Evolutionary conservation across 78 protist species (phyloP), one percentile per base, ranked within the genome.

Genomic region (Goniomonas avonlea): DNA sequence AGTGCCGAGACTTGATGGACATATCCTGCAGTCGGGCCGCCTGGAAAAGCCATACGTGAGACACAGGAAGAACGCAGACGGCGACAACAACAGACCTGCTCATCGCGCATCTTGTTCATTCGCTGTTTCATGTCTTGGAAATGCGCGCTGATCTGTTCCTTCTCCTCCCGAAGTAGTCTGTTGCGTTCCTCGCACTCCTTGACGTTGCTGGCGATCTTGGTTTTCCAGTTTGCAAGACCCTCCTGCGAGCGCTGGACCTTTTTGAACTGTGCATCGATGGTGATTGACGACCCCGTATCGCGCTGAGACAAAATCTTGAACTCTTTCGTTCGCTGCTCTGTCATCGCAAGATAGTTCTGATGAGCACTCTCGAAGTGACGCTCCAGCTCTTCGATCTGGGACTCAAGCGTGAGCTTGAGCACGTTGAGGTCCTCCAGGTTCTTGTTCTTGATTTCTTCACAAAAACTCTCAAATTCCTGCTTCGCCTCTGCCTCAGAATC

Each of bases 71-170:
- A n/a, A n/a, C n/a, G n/a, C n/a, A n/a, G n/a, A n/a, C n/a, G n/a
- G n/a, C n/a, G n/a, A n/a, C n/a, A n/a, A n/a, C 82, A 66, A 40
- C 8, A 18, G 32, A 18, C 39, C 70, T 86, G 83, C 15, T 18
- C 53, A 13, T 71, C 77, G 7, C 88, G 81, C 81, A 80, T 82
- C 61, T 15, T 4, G 38, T 27, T 25, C 93, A 86, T 86, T 7
- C 69, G 68, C 48, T 1, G 45, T 85, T 89, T 89, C 43, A 89
- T 86, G 47, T 83, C 85, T 53, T 79, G 82, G 58, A 77, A 78
- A 41, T 82, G 82, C 70, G 3, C 2, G 47, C 73, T 37, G 40
- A 77, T 45, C 61, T 70, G 65, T 34, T 79, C 77, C 37, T 20
- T 9, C 56, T 79, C 83, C 50, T 39, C 83, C 37, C 41, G n/a